A percentile compares a stretch with the other conserved stretches of the same genome.
phyloP scores from a whole-genome alignment of 2,329 filamentous ascomycete genomes.

The Alternaria gaisen region DNA sequence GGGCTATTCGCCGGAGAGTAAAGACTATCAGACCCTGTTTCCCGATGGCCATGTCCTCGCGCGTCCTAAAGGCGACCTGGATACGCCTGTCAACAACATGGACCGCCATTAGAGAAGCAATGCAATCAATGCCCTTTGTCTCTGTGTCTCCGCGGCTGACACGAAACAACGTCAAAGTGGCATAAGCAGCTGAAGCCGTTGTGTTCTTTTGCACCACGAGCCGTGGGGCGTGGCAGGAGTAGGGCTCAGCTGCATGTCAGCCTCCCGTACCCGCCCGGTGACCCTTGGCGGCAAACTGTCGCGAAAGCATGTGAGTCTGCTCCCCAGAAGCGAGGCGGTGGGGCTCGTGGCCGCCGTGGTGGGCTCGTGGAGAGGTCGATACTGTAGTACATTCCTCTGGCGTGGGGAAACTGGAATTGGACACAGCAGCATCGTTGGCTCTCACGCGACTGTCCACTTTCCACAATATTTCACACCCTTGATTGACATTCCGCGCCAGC shows the following conservation, averaged over 20 bases:
- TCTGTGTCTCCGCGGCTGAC: constrained; percentile 12
- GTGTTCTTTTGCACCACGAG: constrained; percentile 18
- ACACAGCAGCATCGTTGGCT: constrained; percentile 12
- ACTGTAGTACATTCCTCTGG: constrained; percentile 10
- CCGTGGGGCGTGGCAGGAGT: constrained; percentile 19
- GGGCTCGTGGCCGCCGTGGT: constrained; percentile 21
- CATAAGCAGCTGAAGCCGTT: constrained; percentile 22
- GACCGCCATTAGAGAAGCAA: constrained; percentile 21
- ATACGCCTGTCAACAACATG: constrained; percentile 8
- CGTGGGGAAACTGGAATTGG: constrained; percentile 33
- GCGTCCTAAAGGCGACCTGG: not conserved
- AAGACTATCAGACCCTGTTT: not conserved
- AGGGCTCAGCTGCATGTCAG: constrained; percentile 33
- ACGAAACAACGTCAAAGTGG: constrained; percentile 16
- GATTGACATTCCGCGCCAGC: constrained; percentile 2
- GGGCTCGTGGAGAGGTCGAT: constrained; percentile 29
- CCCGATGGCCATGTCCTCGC: not conserved
- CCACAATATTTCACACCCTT: constrained; percentile 6
- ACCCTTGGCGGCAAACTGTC: constrained; percentile 29
- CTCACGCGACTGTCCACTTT: constrained; percentile 16
- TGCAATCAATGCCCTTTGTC: not conserved
- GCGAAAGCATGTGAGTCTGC: constrained; percentile 33
- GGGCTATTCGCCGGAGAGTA: not conserved
- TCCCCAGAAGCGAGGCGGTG: constrained; percentile 28
- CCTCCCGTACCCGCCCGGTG: constrained; percentile 31